Percentiles rank a stretch among this genome's conserved stretches.
Evolutionary conservation across 148 eudicot species (phyloP).

Genomic region (Vaccinium macrocarpon): DNA sequence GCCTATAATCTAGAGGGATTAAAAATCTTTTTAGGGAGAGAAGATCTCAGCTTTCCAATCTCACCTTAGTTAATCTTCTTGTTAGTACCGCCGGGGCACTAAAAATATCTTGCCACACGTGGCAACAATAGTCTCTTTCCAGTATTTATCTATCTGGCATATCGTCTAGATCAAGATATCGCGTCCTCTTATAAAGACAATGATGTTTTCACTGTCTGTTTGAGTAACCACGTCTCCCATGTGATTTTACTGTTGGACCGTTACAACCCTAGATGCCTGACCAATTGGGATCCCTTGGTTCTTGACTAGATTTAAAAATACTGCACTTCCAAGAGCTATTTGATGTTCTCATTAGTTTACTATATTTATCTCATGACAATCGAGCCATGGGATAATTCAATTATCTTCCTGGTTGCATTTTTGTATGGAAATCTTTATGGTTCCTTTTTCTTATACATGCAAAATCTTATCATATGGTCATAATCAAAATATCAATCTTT

Average conservation of each 20-base stretch:
- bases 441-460: neutral
- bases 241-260: neutral
- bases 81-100: neutral
- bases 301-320: slow-evolving; percentile 6
- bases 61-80: neutral
- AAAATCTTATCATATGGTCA: neutral
- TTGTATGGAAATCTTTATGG: neutral
- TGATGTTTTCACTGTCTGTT: neutral
- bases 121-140: slow-evolving; percentile 1
- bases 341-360: neutral
- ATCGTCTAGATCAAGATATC: neutral
- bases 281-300: neutral
- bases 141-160: neutral
- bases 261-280: neutral
- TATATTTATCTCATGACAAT: neutral
- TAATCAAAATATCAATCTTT: neutral
- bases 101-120: neutral
- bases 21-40: neutral
- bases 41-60: neutral
- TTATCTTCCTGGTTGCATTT: slow-evolving; percentile 7
- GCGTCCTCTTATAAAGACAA: no score
- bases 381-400: neutral
- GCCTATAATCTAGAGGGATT: neutral
- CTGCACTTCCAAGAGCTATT: neutral
- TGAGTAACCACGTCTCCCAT: neutral